Evolutionary conservation across 306 rosid species (phyloP), one percentile per base, ranked within the genome.

Genomic region (Dryas drummondii): DNA sequence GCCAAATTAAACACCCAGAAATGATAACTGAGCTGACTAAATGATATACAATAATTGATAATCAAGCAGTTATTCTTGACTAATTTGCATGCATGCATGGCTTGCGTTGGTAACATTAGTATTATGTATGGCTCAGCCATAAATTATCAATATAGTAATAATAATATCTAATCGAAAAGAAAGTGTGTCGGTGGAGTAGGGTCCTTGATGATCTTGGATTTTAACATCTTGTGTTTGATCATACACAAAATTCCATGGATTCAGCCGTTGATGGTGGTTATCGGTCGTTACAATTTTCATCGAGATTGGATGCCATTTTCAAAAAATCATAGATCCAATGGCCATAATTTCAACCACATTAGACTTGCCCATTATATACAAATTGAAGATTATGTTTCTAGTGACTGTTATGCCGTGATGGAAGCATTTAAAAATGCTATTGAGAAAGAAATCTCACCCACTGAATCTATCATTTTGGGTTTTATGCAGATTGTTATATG

Each of bases 261-360:
- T 62, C 62, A 59, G 85, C 82, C 82, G 85, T 82, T 82, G 52
- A 77, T 82, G 76, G 62, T 37, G 82, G 82, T 82, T 78, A 73
- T 41, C 26, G 79, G 72, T 82, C 73, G 85, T 82, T 82, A 68
- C 61, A 60, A 58, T 15, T 5, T 53, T 55, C 70, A 40, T 47
- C 44, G 37, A 32, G 2, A 32, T 32, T 32, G 16, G 1, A 56
- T 10, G 44, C 47, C 46, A 41, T 15, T 70, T 62, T 27, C 72
- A 63, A 55, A n/a, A 9, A 59, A 19, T 66, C 6, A 56, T 55
- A 2, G 1, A 70, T 74, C 26, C 51, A 62, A 58, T 9, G 70
- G 78, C 13, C 8, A 44, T 2, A 48, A 69, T 61, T 63, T 50
- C 52, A 51, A 22, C 50, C 52, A 10, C 57, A 68, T 37, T 9